phyloP scores from a whole-genome alignment of 306 rosid species.

The Rosa multiflora region DNA sequence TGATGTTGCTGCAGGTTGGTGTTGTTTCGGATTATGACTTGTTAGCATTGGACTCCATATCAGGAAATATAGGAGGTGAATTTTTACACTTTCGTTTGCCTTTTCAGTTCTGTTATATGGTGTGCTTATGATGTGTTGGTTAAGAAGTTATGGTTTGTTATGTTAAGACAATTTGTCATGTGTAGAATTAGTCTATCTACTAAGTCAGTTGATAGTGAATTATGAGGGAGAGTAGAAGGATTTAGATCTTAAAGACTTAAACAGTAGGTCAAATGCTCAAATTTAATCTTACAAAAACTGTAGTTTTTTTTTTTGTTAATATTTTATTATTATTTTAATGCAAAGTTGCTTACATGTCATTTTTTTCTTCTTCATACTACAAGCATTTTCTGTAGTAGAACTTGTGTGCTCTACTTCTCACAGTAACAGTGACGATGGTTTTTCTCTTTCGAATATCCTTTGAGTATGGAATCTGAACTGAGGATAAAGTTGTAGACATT shows the following conservation, averaged over 20 bases:
- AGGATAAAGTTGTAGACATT: neutral
- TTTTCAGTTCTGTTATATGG: neutral
- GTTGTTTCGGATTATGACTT: constrained; percentile 96
- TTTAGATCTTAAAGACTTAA: neutral
- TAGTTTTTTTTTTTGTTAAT: neutral
- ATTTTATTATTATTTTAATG: no score
- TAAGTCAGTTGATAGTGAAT: neutral
- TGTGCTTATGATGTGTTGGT: neutral
- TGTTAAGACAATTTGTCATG: neutral
- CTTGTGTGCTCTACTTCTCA: neutral
- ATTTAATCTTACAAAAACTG: neutral
- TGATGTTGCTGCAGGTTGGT: constrained; percentile 67
- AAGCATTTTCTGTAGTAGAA: no score
- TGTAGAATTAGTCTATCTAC: neutral
- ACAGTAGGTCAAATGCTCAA: neutral
- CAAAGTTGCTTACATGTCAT: no score
- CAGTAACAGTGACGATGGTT: neutral
- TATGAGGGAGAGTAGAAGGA: neutral
- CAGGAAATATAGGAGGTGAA: constrained; percentile 51
- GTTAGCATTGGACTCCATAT: constrained; percentile 89
- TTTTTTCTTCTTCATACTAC: no score
- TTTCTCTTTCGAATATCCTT: neutral
- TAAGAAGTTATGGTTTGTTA: neutral
- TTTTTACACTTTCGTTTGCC: neutral
- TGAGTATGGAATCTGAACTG: neutral